These are phyloP conservation scores for Clarireedia hainanense DNA, from an alignment of 2,329 filamentous ascomycete genomes.

Conservation along the genomic window DNA sequence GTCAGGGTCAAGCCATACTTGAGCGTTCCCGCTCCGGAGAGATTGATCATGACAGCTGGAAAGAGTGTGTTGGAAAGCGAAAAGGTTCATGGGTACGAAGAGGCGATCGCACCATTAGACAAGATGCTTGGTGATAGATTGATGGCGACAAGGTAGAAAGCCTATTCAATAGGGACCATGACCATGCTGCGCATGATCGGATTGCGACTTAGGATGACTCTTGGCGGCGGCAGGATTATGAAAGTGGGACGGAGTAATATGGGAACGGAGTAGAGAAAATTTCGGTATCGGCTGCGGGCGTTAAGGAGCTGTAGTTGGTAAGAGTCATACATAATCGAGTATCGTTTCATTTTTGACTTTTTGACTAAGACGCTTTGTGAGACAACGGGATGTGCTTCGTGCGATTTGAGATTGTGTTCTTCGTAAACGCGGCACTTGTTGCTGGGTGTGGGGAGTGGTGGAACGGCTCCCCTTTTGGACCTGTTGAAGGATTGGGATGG, in stretches of 20 bases:
- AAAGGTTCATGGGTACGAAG: constrained; percentile 2
- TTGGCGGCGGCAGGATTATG: not conserved
- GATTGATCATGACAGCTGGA: constrained; percentile 31
- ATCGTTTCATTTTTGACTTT: not conserved
- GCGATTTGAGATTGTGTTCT: too few species aligned
- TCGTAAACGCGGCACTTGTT: too few species aligned
- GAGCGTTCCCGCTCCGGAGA: constrained; percentile 27
- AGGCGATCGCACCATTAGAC: constrained; percentile 4
- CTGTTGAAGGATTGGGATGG: too few species aligned
- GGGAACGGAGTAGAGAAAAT: not conserved
- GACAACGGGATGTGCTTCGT: too few species aligned
- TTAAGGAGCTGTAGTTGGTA: not conserved
- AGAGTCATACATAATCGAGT: not conserved
- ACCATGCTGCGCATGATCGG: not conserved
- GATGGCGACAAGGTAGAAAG: constrained; percentile 1
- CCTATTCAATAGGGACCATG: not conserved
- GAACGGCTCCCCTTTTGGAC: too few species aligned
- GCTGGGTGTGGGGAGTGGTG: too few species aligned
- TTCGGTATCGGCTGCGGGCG: not conserved
- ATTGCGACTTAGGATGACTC: not conserved
- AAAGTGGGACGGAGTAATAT: not conserved
- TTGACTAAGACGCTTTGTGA: not conserved
- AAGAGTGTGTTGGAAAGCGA: constrained; percentile 16
- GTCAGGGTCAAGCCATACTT: constrained; percentile 26
- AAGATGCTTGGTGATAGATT: constrained; percentile 4